phyloP scores from a whole-genome alignment of 2,329 filamentous ascomycete genomes.

The Colletotrichum sojae region DNA sequence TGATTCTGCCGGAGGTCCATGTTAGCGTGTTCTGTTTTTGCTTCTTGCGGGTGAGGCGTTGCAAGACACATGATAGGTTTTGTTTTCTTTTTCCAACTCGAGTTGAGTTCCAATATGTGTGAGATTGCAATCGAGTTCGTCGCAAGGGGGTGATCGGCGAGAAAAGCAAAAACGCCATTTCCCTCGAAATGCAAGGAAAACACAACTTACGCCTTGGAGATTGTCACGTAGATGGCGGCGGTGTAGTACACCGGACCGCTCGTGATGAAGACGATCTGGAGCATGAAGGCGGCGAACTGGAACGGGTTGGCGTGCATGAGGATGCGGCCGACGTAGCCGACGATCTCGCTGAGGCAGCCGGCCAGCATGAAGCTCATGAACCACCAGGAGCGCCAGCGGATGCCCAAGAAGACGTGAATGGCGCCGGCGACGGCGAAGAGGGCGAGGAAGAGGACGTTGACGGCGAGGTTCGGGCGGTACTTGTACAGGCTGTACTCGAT shows the following conservation, averaged over 20 bases:
- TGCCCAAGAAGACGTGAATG: constrained; percentile 61
- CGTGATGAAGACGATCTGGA: constrained; percentile 76
- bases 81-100: constrained; percentile 44
- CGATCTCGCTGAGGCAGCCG: constrained; percentile 70
- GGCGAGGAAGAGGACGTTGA: constrained; percentile 58
- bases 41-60: constrained; percentile 4
- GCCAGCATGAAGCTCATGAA: constrained; percentile 67
- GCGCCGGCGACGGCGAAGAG: constrained; percentile 63
- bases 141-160: constrained; percentile 10
- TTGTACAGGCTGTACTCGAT: constrained; percentile 61
- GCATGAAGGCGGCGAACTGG: constrained; percentile 70
- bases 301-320: constrained; percentile 72
- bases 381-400: constrained; percentile 62
- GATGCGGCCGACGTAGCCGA: constrained; percentile 75
- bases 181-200: neutral
- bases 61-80: neutral
- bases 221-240: constrained; percentile 77
- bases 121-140: constrained; percentile 3
- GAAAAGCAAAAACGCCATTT: constrained; percentile 6
- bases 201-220: constrained; percentile 56
- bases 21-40: constrained; percentile 25
- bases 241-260: constrained; percentile 63
- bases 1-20: constrained; percentile 48
- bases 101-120: constrained; percentile 47
- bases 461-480: constrained; percentile 61